Base-by-base conservation (phyloP, 2,329 filamentous ascomycete genomes). In the Xylariaceae sp. region DNA sequence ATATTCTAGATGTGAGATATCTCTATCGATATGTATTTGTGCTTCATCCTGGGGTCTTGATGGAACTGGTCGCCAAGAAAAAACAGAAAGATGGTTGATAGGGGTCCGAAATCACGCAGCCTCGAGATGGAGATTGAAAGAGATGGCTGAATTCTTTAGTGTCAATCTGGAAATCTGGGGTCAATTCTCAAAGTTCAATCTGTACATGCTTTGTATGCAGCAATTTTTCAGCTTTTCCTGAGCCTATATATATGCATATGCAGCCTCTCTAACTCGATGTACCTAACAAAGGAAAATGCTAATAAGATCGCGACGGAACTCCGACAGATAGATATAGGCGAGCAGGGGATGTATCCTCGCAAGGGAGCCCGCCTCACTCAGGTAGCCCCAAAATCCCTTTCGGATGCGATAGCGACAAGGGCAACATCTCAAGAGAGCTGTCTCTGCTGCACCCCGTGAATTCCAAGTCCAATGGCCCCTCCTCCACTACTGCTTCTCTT, bases 401-500 rank as follows among this genome's bases (percentile, higher is more conserved):
- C 13, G 6, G 4, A n/a, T 13, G 8, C 15, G 13, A n/a, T 13
- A 7, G 8, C 30, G 13, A n/a, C 30, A 6, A n/a, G 13, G 8
- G 6, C 13, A 6, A 32, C 30, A 32, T 9, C 30, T 32, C 30
- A 32, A n/a, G 30, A 32, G 15, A 17, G 13, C 30, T n/a, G 12
- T n/a, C 30, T 32, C 30, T 22, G 41, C 13, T 19, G 28, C 22
- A 32, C 38, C 15, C 42, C 26, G 11, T 45, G 40, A n/a, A 51
- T 51, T n/a, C 48, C 48, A 11, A 51, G 22, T 28, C 46, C 48
- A 3, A 51, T 37, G 4, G n/a, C 9, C 11, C 9, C 26, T n/a
- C 12, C 31, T 3, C 37, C 37, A 9, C 26, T 15, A 19, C 28
- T 12, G 36, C 32, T 18, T 37, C 16, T 33, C 8, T 17, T 13